Conservation (phyloP, 2,329 filamentous ascomycete species). For the Cordyceps pruinosa region DNA sequence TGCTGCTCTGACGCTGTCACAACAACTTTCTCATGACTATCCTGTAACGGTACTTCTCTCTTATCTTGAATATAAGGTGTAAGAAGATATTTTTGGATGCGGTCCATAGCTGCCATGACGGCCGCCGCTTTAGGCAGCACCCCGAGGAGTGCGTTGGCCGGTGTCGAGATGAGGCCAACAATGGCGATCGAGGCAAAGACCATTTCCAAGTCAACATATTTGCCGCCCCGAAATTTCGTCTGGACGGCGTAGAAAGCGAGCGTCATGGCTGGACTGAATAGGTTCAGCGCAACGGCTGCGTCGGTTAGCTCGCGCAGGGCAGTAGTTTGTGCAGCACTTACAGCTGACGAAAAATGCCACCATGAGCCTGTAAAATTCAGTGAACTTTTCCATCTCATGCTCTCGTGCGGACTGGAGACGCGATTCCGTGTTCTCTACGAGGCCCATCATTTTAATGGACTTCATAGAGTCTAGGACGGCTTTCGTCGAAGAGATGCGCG, state of each 20-base stretch:
- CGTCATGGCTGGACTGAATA: constrained; percentile 1
- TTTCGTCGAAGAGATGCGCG: constrained; percentile 8
- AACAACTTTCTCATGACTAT: no score
- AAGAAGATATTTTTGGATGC: background rate
- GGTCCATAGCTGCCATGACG: background rate
- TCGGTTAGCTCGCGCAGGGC: background rate
- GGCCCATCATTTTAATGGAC: constrained; percentile 17
- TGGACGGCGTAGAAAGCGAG: constrained; percentile 3
- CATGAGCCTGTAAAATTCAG: constrained; percentile 12
- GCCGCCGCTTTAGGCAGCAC: background rate
- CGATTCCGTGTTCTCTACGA: constrained; percentile 7
- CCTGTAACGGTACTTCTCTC: no score
- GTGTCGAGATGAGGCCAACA: background rate
- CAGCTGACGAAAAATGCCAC: constrained; percentile 13
- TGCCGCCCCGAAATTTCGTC: background rate
- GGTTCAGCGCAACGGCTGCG: background rate
- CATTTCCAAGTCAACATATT: background rate
- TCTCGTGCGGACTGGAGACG: constrained; percentile 11
- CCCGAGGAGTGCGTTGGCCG: constrained; percentile 3
- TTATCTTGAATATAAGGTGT: background rate
- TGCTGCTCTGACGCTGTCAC: no score
- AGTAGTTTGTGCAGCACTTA: background rate
- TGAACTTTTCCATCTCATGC: constrained; percentile 5
- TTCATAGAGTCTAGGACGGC: constrained; percentile 15
- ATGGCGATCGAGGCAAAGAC: constrained; percentile 8